Evolutionary conservation across 2,329 filamentous ascomycete species (phyloP).

Genomic region (Penicillium polonicum): DNA sequence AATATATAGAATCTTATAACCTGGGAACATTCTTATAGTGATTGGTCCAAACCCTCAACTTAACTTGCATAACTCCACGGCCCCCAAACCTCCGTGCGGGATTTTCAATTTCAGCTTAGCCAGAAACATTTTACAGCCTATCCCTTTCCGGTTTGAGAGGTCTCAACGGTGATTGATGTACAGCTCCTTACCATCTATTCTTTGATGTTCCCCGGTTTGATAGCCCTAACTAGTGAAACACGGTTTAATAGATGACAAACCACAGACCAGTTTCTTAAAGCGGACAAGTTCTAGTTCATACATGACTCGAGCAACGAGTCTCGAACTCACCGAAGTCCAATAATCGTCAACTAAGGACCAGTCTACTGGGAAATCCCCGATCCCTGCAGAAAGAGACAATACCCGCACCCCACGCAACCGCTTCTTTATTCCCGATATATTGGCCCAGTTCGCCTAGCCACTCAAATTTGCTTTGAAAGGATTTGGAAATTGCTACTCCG

Average conservation of each 20-base stretch:
- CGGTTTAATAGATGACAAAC: background rate
- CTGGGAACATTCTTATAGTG: background rate
- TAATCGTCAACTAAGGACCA: background rate
- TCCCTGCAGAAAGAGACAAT: constrained; percentile 7
- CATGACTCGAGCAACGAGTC: background rate
- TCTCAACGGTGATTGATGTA: background rate
- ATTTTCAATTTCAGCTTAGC: constrained; percentile 6
- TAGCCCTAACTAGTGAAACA: background rate
- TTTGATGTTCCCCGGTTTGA: background rate
- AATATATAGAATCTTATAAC: background rate
- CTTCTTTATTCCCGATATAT: constrained; percentile 1
- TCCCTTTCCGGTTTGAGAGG: background rate
- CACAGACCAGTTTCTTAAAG: background rate
- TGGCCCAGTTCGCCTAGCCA: background rate
- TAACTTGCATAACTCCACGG: constrained; percentile 5
- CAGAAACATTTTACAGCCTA: background rate
- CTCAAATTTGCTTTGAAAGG: background rate
- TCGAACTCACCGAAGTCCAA: background rate
- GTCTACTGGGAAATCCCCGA: background rate
- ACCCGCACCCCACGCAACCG: background rate
- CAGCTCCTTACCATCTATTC: no score
- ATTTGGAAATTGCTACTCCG: background rate
- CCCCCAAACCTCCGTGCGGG: constrained; percentile 10
- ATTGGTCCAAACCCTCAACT: background rate
- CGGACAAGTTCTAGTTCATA: background rate